A percentile compares a stretch with the other conserved stretches of the same genome.
Evolutionary conservation across 2,329 filamentous ascomycete species (phyloP).

Genomic region (Rhynchosporium graminicola): DNA sequence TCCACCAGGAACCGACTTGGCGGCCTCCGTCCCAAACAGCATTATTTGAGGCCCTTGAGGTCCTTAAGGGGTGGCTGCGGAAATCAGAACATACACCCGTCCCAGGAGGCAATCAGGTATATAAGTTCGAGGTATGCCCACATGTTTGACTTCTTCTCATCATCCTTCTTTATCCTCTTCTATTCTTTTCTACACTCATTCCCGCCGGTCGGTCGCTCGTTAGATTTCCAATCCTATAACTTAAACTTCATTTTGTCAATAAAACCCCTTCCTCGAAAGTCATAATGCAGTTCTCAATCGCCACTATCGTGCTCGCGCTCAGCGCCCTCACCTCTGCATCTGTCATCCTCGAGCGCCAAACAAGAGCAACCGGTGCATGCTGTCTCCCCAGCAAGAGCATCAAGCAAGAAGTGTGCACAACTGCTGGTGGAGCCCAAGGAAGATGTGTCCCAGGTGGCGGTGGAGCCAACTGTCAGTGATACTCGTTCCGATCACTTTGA

Average conservation of each 20-base stretch:
- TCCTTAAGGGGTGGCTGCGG: too few relatives aligned
- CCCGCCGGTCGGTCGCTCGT: conserved; percentile 11
- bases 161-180: background rate
- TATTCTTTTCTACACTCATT: background rate
- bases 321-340: conserved; percentile 14
- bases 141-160: background rate
- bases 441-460: conserved; percentile 19
- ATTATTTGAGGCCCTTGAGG: too few relatives aligned
- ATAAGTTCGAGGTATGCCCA: background rate
- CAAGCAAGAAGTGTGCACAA: conserved; percentile 20
- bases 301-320: conserved; percentile 11
- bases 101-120: background rate
- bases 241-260: background rate
- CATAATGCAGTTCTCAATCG: conserved; percentile 18
- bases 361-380: conserved; percentile 10
- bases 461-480: conserved; percentile 8
- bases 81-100: too few relatives aligned
- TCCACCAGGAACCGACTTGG: background rate
- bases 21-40: background rate
- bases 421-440: conserved; percentile 10
- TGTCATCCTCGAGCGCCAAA: conserved; percentile 5
- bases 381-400: conserved; percentile 14
- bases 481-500: background rate
- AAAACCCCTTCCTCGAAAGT: background rate
- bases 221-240: background rate